Conservation (phyloP, 176 grass and related monocot species). For the Alloteropsis semialata region DNA sequence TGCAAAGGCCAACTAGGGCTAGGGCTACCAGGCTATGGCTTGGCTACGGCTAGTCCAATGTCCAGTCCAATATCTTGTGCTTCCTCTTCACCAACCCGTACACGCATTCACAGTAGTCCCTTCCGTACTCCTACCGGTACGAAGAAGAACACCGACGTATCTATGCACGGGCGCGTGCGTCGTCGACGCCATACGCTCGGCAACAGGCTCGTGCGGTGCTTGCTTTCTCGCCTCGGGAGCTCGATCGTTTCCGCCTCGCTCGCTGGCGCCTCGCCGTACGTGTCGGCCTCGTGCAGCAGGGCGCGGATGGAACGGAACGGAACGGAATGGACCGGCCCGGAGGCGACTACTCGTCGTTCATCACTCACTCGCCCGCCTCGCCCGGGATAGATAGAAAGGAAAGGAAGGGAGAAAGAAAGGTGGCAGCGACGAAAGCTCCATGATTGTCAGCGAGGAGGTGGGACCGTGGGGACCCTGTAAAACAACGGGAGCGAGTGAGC, state of each 20-base stretch:
- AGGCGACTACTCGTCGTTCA: slow-evolving; percentile 8
- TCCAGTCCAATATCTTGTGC: neutral
- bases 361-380: neutral
- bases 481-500: neutral
- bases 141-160: neutral
- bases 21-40: neutral
- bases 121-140: neutral
- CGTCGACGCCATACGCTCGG: neutral
- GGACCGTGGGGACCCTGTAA: neutral
- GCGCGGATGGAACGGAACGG: no score
- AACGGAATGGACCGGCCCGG: neutral
- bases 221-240: neutral
- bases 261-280: neutral
- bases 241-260: neutral
- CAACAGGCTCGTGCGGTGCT: neutral
- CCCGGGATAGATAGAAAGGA: neutral
- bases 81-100: neutral
- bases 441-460: neutral
- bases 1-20: neutral
- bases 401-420: neutral
- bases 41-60: neutral
- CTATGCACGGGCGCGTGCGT: neutral
- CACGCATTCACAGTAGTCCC: neutral
- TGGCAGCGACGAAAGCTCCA: slow-evolving; percentile 24
- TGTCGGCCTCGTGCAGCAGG: neutral